Conservation (phyloP, 169 alveolate species). For the Plasmodium gonderi region DNA sequence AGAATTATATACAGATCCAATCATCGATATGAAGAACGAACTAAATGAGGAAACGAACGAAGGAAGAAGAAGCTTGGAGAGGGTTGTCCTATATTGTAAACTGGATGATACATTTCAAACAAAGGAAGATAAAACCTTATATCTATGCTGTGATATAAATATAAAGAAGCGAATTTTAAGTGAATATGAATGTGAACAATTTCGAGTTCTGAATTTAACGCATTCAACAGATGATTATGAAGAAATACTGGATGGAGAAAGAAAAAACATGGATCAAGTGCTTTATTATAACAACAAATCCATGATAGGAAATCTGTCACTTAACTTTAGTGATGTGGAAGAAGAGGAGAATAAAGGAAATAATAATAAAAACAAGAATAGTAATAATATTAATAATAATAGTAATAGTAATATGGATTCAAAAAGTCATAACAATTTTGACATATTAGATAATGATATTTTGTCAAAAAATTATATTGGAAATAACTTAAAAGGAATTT, state of each 20-base stretch:
- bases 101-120: slow-evolving; percentile 27
- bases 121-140: slow-evolving; percentile 12
- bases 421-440: not conserved
- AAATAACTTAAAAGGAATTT: slow-evolving; percentile 19
- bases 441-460: not conserved
- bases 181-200: slow-evolving; percentile 8
- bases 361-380: not conserved
- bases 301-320: slow-evolving; percentile 35
- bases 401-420: not conserved
- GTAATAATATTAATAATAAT: not conserved
- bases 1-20: not conserved
- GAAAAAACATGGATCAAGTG: not conserved
- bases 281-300: not conserved
- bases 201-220: slow-evolving; percentile 22
- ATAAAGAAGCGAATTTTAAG: slow-evolving; percentile 29
- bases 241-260: not conserved
- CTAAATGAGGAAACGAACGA: not conserved
- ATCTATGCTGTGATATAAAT: slow-evolving; percentile 64
- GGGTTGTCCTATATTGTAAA: slow-evolving; percentile 33
- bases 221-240: slow-evolving; percentile 49
- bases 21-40: not conserved
- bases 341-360: not conserved
- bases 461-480: slow-evolving; percentile 52
- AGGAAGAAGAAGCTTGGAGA: slow-evolving; percentile 10
- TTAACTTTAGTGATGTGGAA: slow-evolving; percentile 19